Conservation (phyloP, 352 stramenopile species). For the Pythium guiyangense region DNA sequence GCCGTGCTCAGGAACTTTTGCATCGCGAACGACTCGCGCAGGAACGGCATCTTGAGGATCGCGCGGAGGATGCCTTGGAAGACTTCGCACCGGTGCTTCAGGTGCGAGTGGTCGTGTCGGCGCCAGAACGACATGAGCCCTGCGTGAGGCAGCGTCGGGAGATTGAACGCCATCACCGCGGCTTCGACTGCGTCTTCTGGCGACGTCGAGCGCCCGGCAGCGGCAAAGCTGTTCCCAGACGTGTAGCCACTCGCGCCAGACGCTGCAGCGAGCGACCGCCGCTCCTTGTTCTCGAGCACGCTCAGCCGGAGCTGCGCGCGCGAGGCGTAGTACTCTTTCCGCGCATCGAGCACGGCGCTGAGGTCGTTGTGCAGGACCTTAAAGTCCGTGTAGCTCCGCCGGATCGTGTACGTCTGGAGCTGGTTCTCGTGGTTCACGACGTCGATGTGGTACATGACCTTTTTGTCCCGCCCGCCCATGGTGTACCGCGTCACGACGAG, state of each 20-base stretch:
- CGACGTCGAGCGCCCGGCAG: slow-evolving; percentile 4
- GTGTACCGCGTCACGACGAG: slow-evolving; percentile 72
- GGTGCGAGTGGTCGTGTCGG: slow-evolving; percentile 68
- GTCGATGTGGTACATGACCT: slow-evolving; percentile 88
- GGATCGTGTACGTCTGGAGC: slow-evolving; percentile 83
- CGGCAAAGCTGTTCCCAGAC: not conserved
- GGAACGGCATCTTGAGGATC: slow-evolving; percentile 25
- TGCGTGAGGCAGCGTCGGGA: slow-evolving; percentile 67
- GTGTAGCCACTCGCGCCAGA: slow-evolving; percentile 11
- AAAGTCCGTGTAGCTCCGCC: slow-evolving; percentile 81
- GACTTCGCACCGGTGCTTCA: slow-evolving; percentile 61
- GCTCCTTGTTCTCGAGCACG: slow-evolving; percentile 12
- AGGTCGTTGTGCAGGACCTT: slow-evolving; percentile 70
- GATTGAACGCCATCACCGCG: slow-evolving; percentile 49
- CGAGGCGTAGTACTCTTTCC: slow-evolving; percentile 45
- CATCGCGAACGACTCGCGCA: slow-evolving; percentile 35
- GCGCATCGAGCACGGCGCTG: slow-evolving; percentile 57
- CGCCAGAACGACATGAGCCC: slow-evolving; percentile 79
- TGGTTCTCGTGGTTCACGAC: slow-evolving; percentile 65
- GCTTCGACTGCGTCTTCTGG: slow-evolving; percentile 41
- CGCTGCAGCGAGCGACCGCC: slow-evolving; percentile 3
- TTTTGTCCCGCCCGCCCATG: slow-evolving; percentile 63
- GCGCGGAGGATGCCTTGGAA: slow-evolving; percentile 72
- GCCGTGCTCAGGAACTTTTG: slow-evolving; percentile 55
- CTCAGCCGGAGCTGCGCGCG: slow-evolving; percentile 10